Base-by-base conservation (phyloP, 768 basidiomycete genomes). In the Boletus rex-veris region DNA sequence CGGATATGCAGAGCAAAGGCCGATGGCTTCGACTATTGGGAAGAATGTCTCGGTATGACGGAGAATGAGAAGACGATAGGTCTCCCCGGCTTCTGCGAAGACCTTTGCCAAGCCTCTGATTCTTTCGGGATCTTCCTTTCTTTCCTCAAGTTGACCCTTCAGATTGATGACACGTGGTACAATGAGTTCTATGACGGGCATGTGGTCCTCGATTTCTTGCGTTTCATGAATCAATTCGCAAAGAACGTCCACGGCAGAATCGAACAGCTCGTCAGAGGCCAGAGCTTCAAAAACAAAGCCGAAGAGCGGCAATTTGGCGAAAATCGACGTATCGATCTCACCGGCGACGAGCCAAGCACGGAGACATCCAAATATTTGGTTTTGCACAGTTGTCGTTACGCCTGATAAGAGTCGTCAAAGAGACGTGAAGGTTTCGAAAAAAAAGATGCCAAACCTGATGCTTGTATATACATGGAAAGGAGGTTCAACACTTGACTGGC, bases 221-320 rank as follows among this genome's bases (percentile, higher is more conserved):
- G 97, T 98, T 70, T 99, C 97, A 71, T 98, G 97, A 50, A 98
- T 92, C 62, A 98, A 74, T 67, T 97, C 93, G 70, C 92, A 95
- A 54, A 98, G 79, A 35, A 91, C 86, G 55, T 97, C 90, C 37
- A 95, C 92, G 2, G 93, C 95, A 7, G 86, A 71, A 62, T 99
- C 97, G 67, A 98, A 98, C n/a, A 98, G 79, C 41, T 84, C 81
- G 16, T 95, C 90, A 4, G 86, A 86, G 4, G 77, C 77, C 30
- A 98, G 79, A 4, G 95, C 92, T 48, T 89, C 84, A 66, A 98
- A 98, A 21, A 87, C 78, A 66, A 82, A 89, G 18, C 78, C 73
- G 65, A 98, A 90, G 28, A 98, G 77, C 3, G 93, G 88, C 0
- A 88, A 88, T 49, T 84, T 77, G 3, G 85, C 82, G 35, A 99